Conservation (phyloP, 208 protist species). For the Novymonas esmeraldas region DNA sequence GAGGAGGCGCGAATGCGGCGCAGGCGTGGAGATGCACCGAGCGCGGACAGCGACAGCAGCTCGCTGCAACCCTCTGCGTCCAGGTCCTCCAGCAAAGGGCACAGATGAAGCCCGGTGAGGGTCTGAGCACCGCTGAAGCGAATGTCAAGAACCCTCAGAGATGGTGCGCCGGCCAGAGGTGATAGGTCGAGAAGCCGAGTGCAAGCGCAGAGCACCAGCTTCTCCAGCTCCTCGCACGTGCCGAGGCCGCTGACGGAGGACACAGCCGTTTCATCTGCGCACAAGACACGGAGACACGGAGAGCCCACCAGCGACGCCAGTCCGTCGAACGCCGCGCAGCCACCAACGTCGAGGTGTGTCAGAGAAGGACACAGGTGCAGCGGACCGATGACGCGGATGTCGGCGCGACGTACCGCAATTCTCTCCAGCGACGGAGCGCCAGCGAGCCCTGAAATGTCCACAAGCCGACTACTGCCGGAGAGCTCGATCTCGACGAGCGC, state of each 20-base stretch:
- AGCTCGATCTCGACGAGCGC: background rate
- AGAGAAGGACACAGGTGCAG: constrained; percentile 1
- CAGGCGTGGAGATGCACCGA: background rate
- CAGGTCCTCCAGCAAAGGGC: background rate
- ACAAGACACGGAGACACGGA: background rate
- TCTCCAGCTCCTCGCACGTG: background rate
- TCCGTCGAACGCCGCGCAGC: background rate
- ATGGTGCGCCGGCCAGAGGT: background rate
- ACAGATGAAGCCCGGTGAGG: constrained; percentile 4
- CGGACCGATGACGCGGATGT: background rate
- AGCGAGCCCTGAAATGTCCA: background rate
- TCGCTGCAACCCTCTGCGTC: background rate
- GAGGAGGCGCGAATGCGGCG: background rate
- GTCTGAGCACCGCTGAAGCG: background rate
- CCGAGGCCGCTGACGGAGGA: background rate
- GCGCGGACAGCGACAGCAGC: background rate
- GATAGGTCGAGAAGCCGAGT: background rate
- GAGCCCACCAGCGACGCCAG: background rate
- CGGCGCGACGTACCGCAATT: background rate
- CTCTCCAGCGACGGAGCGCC: background rate
- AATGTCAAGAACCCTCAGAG: background rate
- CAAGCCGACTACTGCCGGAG: background rate
- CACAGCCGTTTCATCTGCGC: background rate
- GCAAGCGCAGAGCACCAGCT: background rate
- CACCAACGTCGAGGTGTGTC: background rate